Evolutionary conservation across 352 stramenopile genomes (phyloP).

Genomic region (Saprolegnia diclina): DNA sequence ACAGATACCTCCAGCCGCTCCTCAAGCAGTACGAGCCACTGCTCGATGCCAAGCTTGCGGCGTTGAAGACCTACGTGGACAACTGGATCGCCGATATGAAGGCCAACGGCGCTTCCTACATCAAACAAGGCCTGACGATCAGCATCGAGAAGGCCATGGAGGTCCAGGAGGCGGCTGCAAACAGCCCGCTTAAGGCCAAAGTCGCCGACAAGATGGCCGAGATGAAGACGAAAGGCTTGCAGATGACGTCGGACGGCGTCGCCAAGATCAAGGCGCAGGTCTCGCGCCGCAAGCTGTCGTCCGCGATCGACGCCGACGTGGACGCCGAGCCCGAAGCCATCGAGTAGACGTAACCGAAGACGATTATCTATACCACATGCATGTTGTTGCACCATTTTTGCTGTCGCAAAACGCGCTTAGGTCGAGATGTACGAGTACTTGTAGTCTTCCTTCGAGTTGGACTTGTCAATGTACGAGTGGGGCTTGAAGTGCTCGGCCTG

Average conservation of each 20-base stretch:
- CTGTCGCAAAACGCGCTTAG: background rate
- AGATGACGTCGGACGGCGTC: background rate
- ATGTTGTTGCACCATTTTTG: background rate
- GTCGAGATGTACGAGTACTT: slow-evolving; percentile 78
- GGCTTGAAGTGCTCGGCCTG: slow-evolving; percentile 88
- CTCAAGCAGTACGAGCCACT: slow-evolving; percentile 66
- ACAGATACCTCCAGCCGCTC: slow-evolving; percentile 48
- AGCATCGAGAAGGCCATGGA: slow-evolving; percentile 19
- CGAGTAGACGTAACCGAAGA: background rate
- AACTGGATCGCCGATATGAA: slow-evolving; percentile 47
- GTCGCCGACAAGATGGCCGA: slow-evolving; percentile 17
- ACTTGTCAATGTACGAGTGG: slow-evolving; percentile 85
- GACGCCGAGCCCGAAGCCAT: background rate
- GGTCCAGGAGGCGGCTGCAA: slow-evolving; percentile 18
- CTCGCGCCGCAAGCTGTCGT: background rate
- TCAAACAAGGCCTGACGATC: slow-evolving; percentile 13
- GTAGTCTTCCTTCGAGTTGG: slow-evolving; percentile 78
- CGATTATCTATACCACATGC: background rate
- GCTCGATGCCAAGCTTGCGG: slow-evolving; percentile 56
- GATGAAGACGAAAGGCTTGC: slow-evolving; percentile 2
- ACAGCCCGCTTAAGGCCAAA: slow-evolving; percentile 17
- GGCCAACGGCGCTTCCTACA: slow-evolving; percentile 33
- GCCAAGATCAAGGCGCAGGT: background rate
- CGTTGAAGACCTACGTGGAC: slow-evolving; percentile 42
- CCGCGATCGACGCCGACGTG: background rate